Evolutionary conservation across 257 asterid genomes (phyloP), one percentile per base, ranked within the genome.

Genomic region (Nicotiana tabacum): DNA sequence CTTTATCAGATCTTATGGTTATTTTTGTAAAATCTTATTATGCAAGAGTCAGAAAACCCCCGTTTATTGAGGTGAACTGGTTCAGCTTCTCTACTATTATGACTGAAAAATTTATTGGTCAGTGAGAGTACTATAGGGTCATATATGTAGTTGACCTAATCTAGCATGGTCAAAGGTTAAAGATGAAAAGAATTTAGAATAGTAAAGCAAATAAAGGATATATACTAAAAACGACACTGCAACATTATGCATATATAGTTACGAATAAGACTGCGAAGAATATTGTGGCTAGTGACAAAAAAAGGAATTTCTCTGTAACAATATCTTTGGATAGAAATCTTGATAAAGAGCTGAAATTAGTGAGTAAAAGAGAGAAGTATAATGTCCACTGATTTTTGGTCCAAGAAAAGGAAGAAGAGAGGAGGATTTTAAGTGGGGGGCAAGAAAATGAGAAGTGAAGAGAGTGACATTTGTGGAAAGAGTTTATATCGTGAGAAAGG

Each of bases 401-500:
- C 24, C 30, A 60, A 60, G 35, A 62, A 24, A 62, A 62, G 0
- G 30, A 21, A 60, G 29, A 32, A 51, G 43, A 12, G 6, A 32
- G 30, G 30, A 29, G 30, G 30, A 27, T 13, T 65, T 64, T 29
- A 12, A 5, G 58, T 53, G 55, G 33, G 77, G 60, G 29, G 9
- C 21, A 30, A 21, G 29, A 12, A n/a, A 35, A 48, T 51, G 29
- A n/a, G 29, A 24, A 37, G 37, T 24, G 37, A 18, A 77, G 39
- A 57, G 74, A 67, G 56, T 43, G 77, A 82, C 74, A 72, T 64
- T 35, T 53, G 33, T 74, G 69, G 58, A 18, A 81, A 76, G 29
- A 58, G 11, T 77, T 16, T n/a, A 18, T 80, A 61, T 60, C 15
- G 84, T 11, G 57, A 66, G 65, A 69, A 62, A 80, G 55, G 81